Evolutionary conservation across 345 rosid genomes (phyloP), one percentile per base, ranked within the genome.

Genomic region (Dipteronia dyeriana): DNA sequence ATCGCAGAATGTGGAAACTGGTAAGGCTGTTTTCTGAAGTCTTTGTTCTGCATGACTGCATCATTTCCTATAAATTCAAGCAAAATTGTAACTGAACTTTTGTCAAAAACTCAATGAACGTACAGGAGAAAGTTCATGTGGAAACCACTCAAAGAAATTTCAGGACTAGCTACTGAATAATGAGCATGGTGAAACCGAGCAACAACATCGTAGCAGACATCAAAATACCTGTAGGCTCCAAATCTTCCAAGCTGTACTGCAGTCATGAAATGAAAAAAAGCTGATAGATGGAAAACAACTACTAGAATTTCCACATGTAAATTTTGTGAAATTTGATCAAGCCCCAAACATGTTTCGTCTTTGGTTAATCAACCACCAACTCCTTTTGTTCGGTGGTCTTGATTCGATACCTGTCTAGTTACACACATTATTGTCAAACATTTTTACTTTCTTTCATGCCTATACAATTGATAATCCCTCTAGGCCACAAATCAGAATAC

Each of bases 1-100:
- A 88, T 92, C 41, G 97, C 98, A 17, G 97, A 93, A 62, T 89
- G 97, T 81, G 98, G 97, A 75, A 95, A 90, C 80, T 93, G 98
- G 99, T 93, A 86, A 70, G 72, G 16, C 11, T 74, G 53, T 49
- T 34, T 34, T 64, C 9, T 20, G 8, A 4, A n/a, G 38, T 53
- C 38, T 7, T 39, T 7, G 13, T 49, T 20, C 17, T 31, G 41
- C 34, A 49, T 59, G 13, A 16, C 17, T 31, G 41, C 34, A 49
- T 59, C 26, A 16, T 20, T 20, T 59, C 63, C 63, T 59, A 20
- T 26, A 9, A 25, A 7, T 4, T n/a, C 25, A 25, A n/a, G 16
- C 75, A 25, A 13, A 31, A 26, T 7, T 25, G 57, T 56, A 17
- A 25, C 47, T 29, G 4, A 8, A 22, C 51, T 26, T 9, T 23